Evolutionary conservation across 352 stramenopile genomes (phyloP), one percentile per base, ranked within the genome.

Genomic region (Pythium aristosporum): DNA sequence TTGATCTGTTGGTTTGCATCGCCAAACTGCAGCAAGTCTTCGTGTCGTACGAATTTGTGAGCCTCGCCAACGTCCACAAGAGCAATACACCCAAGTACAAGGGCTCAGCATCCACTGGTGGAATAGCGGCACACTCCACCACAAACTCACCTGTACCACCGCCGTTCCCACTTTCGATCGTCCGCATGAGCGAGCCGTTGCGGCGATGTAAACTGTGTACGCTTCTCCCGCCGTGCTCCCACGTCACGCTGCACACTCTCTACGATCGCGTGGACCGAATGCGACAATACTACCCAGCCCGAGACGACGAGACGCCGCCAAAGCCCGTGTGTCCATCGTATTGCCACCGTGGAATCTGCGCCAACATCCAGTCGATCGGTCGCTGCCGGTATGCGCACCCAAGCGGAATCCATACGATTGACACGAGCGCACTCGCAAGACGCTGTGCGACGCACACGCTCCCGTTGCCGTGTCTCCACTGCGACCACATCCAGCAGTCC

Each of bases 171-270:
- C 72, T 93, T 5, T 87, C 78, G 5, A 81, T 93, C 36, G 18
- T 84, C 25, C 65, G 65, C 15, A 82, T 93, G 74, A 87, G 59
- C 20, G 70, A 80, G 32, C 84, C 80, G 1, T 67, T 90, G 10
- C 77, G 79, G 5, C 72, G 84, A 1, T 93, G 82, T 46, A 74
- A 66, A 6, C 77, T 87, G 32, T 93, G 84, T 49, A 93, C 82
- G 39, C 63, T 93, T 10, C 5, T 84, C 11, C 84, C 84, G 2
- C 84, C 82, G 11, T 93, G 84, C 39, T 63, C 68, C 0, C 84
- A 93, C 32, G 52, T 87, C 8, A 65, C 82, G 1, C 34, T 89
- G 3, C 57, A 80, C 28, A 74, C 75, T 61, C 55, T 93, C 15
- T 65, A 75, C 30, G 72, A 82, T 41, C 75, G 73, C 43, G 57